Evolutionary conservation across 2,329 filamentous ascomycete species (phyloP).

Genomic region (Microdochium nivale): DNA sequence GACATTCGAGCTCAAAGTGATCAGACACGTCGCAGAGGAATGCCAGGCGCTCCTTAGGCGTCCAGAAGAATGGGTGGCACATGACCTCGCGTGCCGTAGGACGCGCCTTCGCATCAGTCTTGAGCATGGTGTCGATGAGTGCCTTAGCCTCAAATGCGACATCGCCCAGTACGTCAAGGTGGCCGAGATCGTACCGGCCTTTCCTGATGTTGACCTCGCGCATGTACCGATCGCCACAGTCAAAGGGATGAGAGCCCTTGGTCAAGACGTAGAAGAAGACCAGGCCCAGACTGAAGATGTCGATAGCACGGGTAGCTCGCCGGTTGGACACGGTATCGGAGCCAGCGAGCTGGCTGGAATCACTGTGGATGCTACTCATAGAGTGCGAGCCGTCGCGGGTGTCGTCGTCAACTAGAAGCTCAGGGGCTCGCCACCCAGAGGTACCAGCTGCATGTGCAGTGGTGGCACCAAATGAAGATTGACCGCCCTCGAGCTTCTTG

Average conservation of each 20-base stretch:
- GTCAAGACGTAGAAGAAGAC: constrained; percentile 99
- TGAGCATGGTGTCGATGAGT: constrained; percentile 75
- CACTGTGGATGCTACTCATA: constrained; percentile 48
- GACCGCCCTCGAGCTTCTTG: constrained; percentile 90
- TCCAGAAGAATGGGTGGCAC: constrained; percentile 96
- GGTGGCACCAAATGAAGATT: constrained; percentile 90
- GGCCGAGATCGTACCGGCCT: constrained; percentile 64
- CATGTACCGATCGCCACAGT: constrained; percentile 90
- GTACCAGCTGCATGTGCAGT: constrained; percentile 91
- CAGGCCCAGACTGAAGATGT: constrained; percentile 93
- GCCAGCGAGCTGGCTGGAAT: constrained; percentile 49
- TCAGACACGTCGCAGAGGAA: constrained; percentile 97
- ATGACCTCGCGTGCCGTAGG: constrained; percentile 26
- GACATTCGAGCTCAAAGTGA: constrained; percentile 86
- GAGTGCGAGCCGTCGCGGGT: constrained; percentile 35
- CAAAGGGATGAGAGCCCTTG: constrained; percentile 84
- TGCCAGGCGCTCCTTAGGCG: constrained; percentile 73
- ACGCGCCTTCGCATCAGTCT: constrained; percentile 52
- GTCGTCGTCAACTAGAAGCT: constrained; percentile 78
- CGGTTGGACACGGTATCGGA: constrained; percentile 55
- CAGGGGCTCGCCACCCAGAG: constrained; percentile 91
- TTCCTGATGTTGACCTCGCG: constrained; percentile 96
- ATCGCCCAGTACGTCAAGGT: constrained; percentile 68
- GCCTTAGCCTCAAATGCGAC: constrained; percentile 82
- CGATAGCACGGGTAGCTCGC: constrained; percentile 88